phyloP scores from a whole-genome alignment of 1,139 yeast genomes.

The Magnusiomyces fungicola region DNA sequence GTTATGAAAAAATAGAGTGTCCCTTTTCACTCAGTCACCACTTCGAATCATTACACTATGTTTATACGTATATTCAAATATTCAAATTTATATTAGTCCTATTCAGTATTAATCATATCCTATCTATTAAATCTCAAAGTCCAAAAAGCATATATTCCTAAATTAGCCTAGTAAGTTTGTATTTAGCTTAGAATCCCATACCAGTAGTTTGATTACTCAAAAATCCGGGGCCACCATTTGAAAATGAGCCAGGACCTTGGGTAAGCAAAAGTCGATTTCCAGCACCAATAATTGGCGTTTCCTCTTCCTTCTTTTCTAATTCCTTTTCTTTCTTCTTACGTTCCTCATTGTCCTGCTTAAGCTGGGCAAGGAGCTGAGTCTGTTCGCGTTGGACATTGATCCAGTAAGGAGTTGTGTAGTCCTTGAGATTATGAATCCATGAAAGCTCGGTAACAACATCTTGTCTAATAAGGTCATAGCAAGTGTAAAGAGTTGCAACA shows the following conservation, averaged over 20 bases:
- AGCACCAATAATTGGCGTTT: conserved; percentile 34
- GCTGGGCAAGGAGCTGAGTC: conserved; percentile 54
- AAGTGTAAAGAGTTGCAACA: conserved; percentile 80
- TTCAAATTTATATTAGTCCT: too few species aligned
- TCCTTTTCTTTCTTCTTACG: conserved; percentile 56
- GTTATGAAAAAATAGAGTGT: too few species aligned
- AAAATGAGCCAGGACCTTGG: conserved; percentile 22
- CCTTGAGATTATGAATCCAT: conserved; percentile 81
- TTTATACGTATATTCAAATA: too few species aligned
- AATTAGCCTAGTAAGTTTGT: too few species aligned
- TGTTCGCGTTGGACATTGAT: conserved; percentile 76
- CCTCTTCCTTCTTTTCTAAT: conserved; percentile 42
- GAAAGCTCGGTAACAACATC: conserved; percentile 85
- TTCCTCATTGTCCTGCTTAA: conserved; percentile 62
- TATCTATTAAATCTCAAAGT: too few species aligned
- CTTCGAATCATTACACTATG: too few species aligned
- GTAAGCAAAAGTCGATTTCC: conserved; percentile 28
- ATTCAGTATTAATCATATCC: too few species aligned
- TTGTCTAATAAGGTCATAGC: conserved; percentile 70
- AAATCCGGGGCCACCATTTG: conserved; percentile 4
- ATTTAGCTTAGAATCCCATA: neutral
- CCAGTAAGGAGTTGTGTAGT: conserved; percentile 84
- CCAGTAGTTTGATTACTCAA: conserved; percentile 5
- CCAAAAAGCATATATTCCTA: too few species aligned
- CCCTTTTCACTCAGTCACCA: too few species aligned